Base-by-base conservation (phyloP, 768 basidiomycete genomes). In the Termitomyces bulborhizus region DNA sequence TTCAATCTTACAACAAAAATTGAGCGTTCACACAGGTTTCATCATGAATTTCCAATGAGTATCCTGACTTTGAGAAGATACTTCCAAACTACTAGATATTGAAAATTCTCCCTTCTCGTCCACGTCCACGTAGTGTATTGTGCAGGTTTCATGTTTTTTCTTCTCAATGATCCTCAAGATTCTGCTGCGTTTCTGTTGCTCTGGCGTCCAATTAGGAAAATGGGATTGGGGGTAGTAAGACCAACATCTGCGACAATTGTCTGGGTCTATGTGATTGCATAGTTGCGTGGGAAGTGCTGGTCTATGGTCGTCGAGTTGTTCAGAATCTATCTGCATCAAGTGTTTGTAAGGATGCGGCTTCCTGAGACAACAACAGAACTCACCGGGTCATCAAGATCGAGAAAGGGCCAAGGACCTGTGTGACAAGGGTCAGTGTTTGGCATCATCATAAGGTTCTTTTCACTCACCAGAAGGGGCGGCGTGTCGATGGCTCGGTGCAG, bases 201-300 rank as follows among this genome's bases (percentile, higher is more conserved):
- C 53, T 21, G 6, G 31, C 3, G 78, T 81, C 83, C 83, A 83
- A 56, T 82, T 84, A 11, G 77, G 77, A 56, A 79, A 84, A 12
- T 75, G 66, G 1, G 76, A 74, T 55, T 80, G 76, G 0, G 82
- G 81, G 59, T 83, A 83, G 56, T 70, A 52, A 57, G 61, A 66
- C 70, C 69, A 71, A 59, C 69, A 70, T 27, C 58, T 39, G 18
- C 65, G 63, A 48, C 69, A 68, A 1, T 52, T 58, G 18, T 34
- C 37, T 21, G 53, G 53, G 27, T 37, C 37, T 58, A 1, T 46
- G 43, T 71, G 69, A 6, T 62, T 58, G 55, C 70, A 69, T 13
- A 57, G 62, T 44, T 32, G 51, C 43, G 50, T 51, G 4, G 55
- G 52, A 26, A 50, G 49, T 16, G 47, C 26, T 7, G 59, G 51